Conservation (phyloP, 2,329 filamentous ascomycete genomes). For the Cladophialophora exuberans region DNA sequence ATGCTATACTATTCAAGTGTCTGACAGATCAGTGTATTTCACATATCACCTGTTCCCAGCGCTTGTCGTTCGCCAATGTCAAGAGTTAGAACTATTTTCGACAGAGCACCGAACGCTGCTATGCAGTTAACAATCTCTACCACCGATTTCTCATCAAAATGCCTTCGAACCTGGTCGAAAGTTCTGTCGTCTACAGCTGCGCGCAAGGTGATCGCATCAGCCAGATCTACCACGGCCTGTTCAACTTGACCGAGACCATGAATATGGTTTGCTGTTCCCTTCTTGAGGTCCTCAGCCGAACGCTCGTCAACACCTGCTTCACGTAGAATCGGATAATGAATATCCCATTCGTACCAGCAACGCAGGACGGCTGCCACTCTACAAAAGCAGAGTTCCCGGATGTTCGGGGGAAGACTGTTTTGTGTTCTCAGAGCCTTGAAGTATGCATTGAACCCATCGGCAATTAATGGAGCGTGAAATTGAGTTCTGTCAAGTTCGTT, state of each 20-base stretch:
- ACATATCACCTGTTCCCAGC: too few species aligned
- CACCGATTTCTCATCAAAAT: neutral
- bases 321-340: neutral
- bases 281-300: neutral
- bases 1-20: too few species aligned
- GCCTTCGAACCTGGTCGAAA: neutral
- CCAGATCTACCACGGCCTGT: neutral
- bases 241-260: neutral
- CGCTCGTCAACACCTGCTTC: neutral
- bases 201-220: neutral
- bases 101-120: neutral
- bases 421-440: neutral
- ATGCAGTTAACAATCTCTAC: neutral
- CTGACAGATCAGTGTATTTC: too few species aligned
- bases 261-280: neutral
- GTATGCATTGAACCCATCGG: neutral
- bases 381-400: neutral
- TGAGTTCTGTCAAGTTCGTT: neutral
- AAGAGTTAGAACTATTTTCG: neutral
- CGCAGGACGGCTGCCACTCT: neutral
- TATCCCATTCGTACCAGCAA: neutral
- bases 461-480: neutral
- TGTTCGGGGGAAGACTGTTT: neutral
- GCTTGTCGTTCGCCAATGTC: neutral
- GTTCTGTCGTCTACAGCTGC: neutral